Percentiles rank a stretch among this genome's conserved stretches.
Evolutionary conservation across 192 early-diverging fungal species (phyloP).

Genomic region (Backusella psychrophila): DNA sequence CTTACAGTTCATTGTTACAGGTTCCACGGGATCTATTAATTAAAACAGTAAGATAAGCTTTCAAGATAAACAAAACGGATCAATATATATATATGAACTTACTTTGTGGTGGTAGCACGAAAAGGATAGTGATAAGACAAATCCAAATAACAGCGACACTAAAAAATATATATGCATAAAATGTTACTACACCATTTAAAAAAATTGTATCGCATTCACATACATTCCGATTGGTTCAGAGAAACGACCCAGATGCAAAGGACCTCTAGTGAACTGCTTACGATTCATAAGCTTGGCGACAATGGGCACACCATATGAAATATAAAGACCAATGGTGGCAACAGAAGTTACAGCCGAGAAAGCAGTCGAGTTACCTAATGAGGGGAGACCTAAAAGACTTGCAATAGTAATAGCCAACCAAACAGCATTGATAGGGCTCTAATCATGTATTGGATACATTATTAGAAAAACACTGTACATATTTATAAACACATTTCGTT

Average conservation of each 20-base stretch:
- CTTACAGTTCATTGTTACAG: conserved; percentile 1
- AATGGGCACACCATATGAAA: conserved; percentile 45
- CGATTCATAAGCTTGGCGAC: conserved; percentile 19
- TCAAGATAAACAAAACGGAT: background rate
- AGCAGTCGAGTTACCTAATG: conserved; percentile 37
- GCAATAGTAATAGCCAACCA: conserved; percentile 46
- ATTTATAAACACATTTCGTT: background rate
- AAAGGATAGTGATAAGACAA: background rate
- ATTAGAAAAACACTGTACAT: too few species aligned
- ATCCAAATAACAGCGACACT: background rate
- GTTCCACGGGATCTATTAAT: conserved; percentile 1
- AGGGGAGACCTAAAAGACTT: conserved; percentile 35
- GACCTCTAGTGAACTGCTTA: conserved; percentile 23
- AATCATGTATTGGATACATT: background rate
- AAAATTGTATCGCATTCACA: background rate
- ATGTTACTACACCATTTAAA: background rate
- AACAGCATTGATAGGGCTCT: conserved; percentile 44
- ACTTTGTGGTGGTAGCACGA: background rate
- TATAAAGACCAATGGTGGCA: conserved; percentile 51
- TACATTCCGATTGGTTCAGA: background rate
- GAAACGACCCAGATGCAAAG: background rate
- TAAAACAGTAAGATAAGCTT: background rate
- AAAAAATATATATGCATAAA: background rate
- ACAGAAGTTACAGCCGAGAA: conserved; percentile 52
- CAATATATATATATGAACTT: background rate